Conservation (phyloP, 176 grass and related monocot genomes). For the Zizania latifolia region DNA sequence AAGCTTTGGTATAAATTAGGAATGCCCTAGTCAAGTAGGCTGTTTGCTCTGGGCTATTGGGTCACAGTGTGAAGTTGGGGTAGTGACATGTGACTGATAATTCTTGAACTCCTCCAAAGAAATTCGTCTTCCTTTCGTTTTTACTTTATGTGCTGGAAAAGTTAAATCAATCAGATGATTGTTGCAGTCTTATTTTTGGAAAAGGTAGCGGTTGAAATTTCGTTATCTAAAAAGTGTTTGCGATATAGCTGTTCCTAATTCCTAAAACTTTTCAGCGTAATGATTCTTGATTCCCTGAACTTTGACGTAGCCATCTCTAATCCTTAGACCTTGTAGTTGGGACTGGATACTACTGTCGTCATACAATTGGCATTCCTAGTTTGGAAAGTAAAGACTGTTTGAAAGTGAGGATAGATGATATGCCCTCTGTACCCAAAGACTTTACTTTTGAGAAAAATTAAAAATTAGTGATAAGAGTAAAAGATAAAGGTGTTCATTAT, state of each 20-base stretch:
- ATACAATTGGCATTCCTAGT: background rate
- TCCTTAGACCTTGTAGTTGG: background rate
- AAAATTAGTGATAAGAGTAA: no score
- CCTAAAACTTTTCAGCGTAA: background rate
- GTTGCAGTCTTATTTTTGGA: background rate
- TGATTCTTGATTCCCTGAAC: background rate
- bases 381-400: no score
- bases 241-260: background rate
- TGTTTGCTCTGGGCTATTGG: no score
- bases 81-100: background rate
- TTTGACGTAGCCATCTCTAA: background rate
- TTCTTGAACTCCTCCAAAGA: background rate
- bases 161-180: background rate
- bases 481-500: no score
- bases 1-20: no score
- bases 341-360: background rate
- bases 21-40: no score
- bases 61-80: no score
- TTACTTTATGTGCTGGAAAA: background rate
- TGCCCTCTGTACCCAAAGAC: no score
- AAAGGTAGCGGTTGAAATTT: background rate
- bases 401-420: no score
- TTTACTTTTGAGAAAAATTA: no score
- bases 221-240: background rate
- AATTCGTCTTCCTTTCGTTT: background rate